Evolutionary conservation across 2,329 filamentous ascomycete genomes (phyloP).

Genomic region (Zymoseptoria crescenta): DNA sequence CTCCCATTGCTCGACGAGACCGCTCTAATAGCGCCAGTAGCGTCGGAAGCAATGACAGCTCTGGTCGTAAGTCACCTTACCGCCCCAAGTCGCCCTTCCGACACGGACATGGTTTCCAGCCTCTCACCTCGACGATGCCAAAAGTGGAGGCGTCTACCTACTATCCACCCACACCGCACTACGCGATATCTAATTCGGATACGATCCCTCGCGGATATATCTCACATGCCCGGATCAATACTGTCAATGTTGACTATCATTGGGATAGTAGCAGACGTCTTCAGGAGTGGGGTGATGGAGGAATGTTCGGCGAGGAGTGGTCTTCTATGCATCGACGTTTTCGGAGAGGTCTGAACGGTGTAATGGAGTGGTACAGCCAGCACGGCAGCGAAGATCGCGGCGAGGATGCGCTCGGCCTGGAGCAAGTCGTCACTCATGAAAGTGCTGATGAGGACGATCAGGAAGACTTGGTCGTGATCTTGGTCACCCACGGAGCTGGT

Average conservation of each 20-base stretch:
- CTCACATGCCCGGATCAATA: slow-evolving; percentile 80
- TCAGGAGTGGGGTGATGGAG: slow-evolving; percentile 78
- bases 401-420: slow-evolving; percentile 29
- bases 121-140: slow-evolving; percentile 21
- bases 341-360: slow-evolving; percentile 64
- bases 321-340: slow-evolving; percentile 90
- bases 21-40: slow-evolving; percentile 42
- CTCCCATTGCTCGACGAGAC: slow-evolving; percentile 35
- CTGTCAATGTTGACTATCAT: slow-evolving; percentile 79
- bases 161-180: slow-evolving; percentile 67
- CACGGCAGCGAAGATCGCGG: slow-evolving; percentile 30
- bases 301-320: slow-evolving; percentile 89
- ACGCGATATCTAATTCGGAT: slow-evolving; percentile 71
- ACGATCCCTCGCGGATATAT: slow-evolving; percentile 84
- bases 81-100: slow-evolving; percentile 21
- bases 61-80: slow-evolving; percentile 24
- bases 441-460: slow-evolving; percentile 46
- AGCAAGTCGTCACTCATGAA: slow-evolving; percentile 29
- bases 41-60: slow-evolving; percentile 25
- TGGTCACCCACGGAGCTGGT: slow-evolving; percentile 91
- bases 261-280: slow-evolving; percentile 86
- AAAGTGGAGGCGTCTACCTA: slow-evolving; percentile 45
- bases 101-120: slow-evolving; percentile 19
- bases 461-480: slow-evolving; percentile 68
- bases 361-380: slow-evolving; percentile 73